Percentiles rank a stretch among this genome's conserved stretches.
Conservation (phyloP, 2,329 filamentous ascomycete species). For the Cladophialophora psammophila region DNA sequence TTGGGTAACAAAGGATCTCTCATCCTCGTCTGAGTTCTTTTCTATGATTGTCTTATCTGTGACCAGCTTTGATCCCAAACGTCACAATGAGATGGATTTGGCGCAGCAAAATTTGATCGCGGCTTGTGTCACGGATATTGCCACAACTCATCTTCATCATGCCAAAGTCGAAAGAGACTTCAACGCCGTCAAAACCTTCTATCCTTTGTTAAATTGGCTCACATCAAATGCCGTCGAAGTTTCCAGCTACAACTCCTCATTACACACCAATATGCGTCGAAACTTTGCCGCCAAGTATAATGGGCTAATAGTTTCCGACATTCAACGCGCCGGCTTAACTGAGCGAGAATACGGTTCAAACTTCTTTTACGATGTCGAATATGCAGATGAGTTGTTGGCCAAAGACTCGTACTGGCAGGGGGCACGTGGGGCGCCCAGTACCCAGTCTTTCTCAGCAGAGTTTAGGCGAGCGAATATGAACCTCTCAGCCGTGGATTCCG, state of each 20-base stretch:
- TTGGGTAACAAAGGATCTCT: slow-evolving; percentile 84
- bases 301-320: slow-evolving; percentile 74
- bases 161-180: slow-evolving; percentile 77
- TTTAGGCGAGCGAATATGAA: slow-evolving; percentile 89
- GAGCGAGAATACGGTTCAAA: slow-evolving; percentile 71
- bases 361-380: slow-evolving; percentile 83
- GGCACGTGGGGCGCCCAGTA: slow-evolving; percentile 1
- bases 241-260: slow-evolving; percentile 83
- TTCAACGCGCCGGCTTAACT: slow-evolving; percentile 77
- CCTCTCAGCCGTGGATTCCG: slow-evolving; percentile 87
- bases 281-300: slow-evolving; percentile 84
- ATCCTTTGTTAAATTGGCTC: slow-evolving; percentile 80
- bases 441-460: slow-evolving; percentile 71
- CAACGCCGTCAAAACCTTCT: slow-evolving; percentile 72
- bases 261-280: slow-evolving; percentile 83
- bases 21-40: slow-evolving; percentile 77
- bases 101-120: slow-evolving; percentile 74
- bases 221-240: slow-evolving; percentile 78
- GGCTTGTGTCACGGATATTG: slow-evolving; percentile 82
- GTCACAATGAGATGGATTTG: slow-evolving; percentile 53
- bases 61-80: slow-evolving; percentile 63
- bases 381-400: slow-evolving; percentile 76
- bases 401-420: slow-evolving; percentile 86
- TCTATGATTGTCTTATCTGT: slow-evolving; percentile 75
- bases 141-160: slow-evolving; percentile 89